phyloP scores from a whole-genome alignment of 75 land plant species.

The Selaginella moellendorffii region DNA sequence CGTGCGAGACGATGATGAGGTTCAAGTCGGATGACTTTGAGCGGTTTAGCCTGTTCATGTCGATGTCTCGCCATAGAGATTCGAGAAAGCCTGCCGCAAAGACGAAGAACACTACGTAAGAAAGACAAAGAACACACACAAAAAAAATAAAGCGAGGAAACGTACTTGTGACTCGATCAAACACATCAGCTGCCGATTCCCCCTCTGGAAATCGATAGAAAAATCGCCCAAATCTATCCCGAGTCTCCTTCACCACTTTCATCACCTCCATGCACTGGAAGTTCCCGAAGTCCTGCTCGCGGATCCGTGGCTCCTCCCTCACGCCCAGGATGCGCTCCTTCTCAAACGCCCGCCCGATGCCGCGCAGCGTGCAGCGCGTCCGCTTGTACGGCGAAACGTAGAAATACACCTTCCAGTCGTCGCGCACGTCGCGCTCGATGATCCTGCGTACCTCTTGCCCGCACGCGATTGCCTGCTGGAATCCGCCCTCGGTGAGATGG shows the following conservation, averaged over 20 bases:
- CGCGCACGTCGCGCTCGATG: conserved; percentile 15
- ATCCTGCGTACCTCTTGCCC: conserved; percentile 31
- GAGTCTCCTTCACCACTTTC: conserved; percentile 43
- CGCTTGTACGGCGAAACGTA: conserved; percentile 88
- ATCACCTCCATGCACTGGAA: conserved; percentile 76
- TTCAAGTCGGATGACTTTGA: conserved; percentile 35
- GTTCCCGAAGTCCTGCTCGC: conserved; percentile 95
- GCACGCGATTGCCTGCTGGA: conserved; percentile 36
- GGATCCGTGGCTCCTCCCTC: conserved; percentile 67
- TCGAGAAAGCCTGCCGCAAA: conserved; percentile 67
- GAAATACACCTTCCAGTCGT: conserved; percentile 63
- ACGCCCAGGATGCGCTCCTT: conserved; percentile 48
- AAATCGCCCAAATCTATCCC: conserved; percentile 61
- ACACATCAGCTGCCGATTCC: conserved; percentile 92
- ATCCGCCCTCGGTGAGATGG: conserved; percentile 41
- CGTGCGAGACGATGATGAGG: conserved; percentile 68
- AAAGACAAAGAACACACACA: neutral
- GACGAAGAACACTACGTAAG: neutral
- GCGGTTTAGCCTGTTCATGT: conserved; percentile 49
- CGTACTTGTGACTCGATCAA: conserved; percentile 81
- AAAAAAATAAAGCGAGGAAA: neutral
- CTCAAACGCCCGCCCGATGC: conserved; percentile 53
- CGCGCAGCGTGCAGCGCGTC: conserved; percentile 54
- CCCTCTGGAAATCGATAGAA: conserved; percentile 93
- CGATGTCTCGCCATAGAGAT: conserved; percentile 90